A percentile compares a stretch with the other conserved stretches of the same genome.
Conservation (phyloP, 106 monocot genomes). For the Dendrobium nobile region DNA sequence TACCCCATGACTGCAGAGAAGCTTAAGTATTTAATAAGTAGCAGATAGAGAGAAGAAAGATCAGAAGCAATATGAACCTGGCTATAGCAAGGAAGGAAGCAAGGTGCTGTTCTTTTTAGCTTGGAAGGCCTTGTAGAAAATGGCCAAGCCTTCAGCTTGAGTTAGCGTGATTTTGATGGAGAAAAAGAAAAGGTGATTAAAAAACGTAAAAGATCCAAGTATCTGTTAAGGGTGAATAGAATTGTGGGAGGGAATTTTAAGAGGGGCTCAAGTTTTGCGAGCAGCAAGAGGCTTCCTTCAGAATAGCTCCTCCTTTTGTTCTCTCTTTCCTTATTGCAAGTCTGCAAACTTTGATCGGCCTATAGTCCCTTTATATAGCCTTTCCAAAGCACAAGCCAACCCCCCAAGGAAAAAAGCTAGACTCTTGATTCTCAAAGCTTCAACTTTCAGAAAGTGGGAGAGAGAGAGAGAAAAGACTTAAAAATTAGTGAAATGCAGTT, state of each 20-base stretch:
- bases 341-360: background rate
- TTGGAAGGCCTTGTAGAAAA: background rate
- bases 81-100: no score
- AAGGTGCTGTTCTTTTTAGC: no score
- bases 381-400: background rate
- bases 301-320: background rate
- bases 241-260: background rate
- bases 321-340: background rate
- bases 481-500: background rate
- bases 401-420: background rate
- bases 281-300: no score
- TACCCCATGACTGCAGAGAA: constrained; percentile 23
- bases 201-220: background rate
- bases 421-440: background rate
- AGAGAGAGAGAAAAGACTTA: background rate
- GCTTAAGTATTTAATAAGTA: background rate
- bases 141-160: background rate
- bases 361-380: background rate
- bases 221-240: background rate
- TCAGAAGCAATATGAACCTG: background rate
- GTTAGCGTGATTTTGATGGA: background rate
- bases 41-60: background rate
- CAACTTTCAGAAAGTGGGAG: background rate
- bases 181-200: background rate
- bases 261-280: background rate